Base-by-base conservation (phyloP, 176 grass and related monocot genomes). In the Puya raimondii region DNA sequence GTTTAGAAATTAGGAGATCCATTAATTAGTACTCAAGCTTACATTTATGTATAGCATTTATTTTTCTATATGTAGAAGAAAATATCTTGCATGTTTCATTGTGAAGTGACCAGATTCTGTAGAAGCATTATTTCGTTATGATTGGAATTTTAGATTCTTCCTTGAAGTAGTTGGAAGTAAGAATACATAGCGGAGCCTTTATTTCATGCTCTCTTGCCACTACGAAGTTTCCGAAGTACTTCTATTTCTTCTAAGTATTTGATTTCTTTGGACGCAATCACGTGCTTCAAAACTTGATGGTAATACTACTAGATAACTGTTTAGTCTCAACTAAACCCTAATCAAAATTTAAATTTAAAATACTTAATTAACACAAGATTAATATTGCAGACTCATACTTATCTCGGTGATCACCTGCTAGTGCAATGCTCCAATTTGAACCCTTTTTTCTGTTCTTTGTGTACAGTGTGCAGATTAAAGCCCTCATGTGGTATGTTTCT, bases 201-300 rank as follows among this genome's bases (percentile, higher is more conserved):
- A 47, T 67, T 67, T 67, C 29, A 67, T 67, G 65, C 16, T 17
- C 33, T 67, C 33, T 67, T 67, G 65, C 65, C 26, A 49, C 16
- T 48, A 16, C 47, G 27, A 13, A 16, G 7, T 67, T 15, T 48
- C 29, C 4, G 33, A 42, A 42, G 33, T 42, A 29, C n/a, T 42
- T 47, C 42, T 18, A 25, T 10, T 15, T 48, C 33, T 18, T 59
- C n/a, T 59, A 26, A 26, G n/a, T 21, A 7, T 61, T 10, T 61
- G 4, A 18, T 9, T 61, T 18, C 21, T 18, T 22, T 18, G 14
- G 6, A 8, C 3, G 15, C 54, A 42, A 42, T 5, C 33, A 42
- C 6, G 33, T 7, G 5, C 25, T 42, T 42, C 33, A 42, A 42
- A 42, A 42, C 7, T 42, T 42, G 33, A 42, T 7, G 4, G 33